Evolutionary conservation across 2,329 filamentous ascomycete species (phyloP).

Genomic region (Aurifilum marmelostoma): DNA sequence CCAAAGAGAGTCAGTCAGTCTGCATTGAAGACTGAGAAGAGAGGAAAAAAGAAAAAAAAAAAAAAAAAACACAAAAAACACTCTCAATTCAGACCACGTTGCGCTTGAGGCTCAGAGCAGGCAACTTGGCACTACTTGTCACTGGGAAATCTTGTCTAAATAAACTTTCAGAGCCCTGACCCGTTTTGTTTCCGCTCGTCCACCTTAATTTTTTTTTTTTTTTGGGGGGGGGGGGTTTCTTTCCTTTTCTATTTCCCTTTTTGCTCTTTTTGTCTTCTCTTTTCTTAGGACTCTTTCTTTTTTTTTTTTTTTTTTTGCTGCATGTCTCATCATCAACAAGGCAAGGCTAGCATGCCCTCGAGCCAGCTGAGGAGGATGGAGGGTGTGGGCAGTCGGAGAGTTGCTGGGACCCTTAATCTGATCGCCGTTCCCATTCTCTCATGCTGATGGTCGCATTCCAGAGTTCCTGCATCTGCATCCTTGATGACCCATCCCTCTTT

Average conservation of each 20-base stretch:
- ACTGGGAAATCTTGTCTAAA: neutral
- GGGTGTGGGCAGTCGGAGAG: neutral
- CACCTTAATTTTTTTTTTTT: neutral
- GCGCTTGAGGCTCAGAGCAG: neutral
- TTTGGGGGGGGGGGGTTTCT: too few relatives aligned
- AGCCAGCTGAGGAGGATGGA: neutral
- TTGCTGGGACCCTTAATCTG: neutral
- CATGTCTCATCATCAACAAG: neutral
- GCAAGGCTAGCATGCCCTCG: neutral
- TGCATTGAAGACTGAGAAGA: too few relatives aligned
- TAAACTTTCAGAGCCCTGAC: neutral
- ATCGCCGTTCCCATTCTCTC: neutral
- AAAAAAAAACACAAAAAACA: neutral
- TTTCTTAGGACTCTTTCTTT: too few relatives aligned
- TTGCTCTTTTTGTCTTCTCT: neutral
- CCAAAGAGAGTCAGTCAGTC: neutral
- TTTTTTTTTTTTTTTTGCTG: too few relatives aligned
- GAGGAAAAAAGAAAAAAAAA: neutral
- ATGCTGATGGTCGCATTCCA: neutral
- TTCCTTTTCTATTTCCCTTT: neutral
- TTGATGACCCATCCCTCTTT: neutral
- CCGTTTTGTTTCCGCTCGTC: neutral
- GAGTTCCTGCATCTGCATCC: constrained; percentile 5
- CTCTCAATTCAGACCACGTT: neutral
- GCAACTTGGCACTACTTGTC: neutral